Evolutionary conservation across 108 stramenopile genomes (phyloP), one percentile per base, ranked within the genome.

Genomic region (Mediolabrus comicus): DNA sequence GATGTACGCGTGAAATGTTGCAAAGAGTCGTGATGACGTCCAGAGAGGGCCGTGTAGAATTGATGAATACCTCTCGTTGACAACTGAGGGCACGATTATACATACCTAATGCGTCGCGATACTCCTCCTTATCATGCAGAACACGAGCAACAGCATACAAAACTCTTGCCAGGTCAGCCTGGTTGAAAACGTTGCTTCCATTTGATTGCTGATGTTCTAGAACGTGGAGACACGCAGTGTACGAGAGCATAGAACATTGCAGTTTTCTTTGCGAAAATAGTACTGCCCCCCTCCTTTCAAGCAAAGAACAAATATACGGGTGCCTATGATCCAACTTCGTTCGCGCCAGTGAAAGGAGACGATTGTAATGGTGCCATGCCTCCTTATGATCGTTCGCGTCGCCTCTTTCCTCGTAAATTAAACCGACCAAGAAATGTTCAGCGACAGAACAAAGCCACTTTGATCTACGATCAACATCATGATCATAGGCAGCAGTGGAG

Each of bases 111-210:
- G 81, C 75, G 73, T 82, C 81, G 28, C 56, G 63, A 73, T 77
- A 82, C 12, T 82, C 81, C 49, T 82, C 81, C 25, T 71, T 71
- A 61, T 82, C 81, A 41, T 82, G 81, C 11, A 82, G 58, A 16
- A 76, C 75, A 33, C 81, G 75, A 13, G 76, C 81, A 1, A 82
- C 65, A 22, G 52, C 64, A 38, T 82, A 82, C 41, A 77, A 33
- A n/a, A 82, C 38, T 10, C 81, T 59, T 28, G 76, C 65, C 35
- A 68, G 11, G 31, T 82, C 81, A 3, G 65, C 69, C 33, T 55
- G 53, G 49, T 72, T 58, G 30, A 70, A 77, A 0, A 68, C 56
- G 7, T 49, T 65, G 52, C 53, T 70, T 43, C 72, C 57, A 46
- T 59, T 74, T 17, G 58, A 14, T 54, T 77, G 63, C 56, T 79